A percentile compares a stretch with the other conserved stretches of the same genome.
Conservation (phyloP, 805 yeast species). For the Lipomyces anomalus region DNA sequence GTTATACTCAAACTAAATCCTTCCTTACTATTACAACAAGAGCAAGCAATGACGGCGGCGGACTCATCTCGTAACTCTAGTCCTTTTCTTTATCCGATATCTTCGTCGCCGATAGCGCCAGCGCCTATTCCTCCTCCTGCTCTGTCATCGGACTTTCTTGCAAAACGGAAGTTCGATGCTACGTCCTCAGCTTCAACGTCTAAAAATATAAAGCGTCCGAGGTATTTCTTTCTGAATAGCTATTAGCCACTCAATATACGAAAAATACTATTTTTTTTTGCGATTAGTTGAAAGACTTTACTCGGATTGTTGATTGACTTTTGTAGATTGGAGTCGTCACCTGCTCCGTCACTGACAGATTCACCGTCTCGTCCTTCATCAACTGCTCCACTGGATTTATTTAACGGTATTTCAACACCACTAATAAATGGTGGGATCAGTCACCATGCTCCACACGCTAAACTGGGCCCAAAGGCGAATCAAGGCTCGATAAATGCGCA, state of each 20-base stretch:
- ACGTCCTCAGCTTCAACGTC: background rate
- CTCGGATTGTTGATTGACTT: background rate
- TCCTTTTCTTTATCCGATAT: too few species aligned
- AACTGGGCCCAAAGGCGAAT: constrained; percentile 28
- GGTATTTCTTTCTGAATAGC: too few species aligned
- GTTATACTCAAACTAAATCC: constrained; percentile 18
- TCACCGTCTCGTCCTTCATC: constrained; percentile 9
- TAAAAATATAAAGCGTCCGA: too few species aligned
- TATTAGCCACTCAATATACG: too few species aligned
- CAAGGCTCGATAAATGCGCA: constrained; percentile 33
- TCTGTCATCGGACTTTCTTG: constrained; percentile 1
- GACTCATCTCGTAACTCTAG: constrained; percentile 7
- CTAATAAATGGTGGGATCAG: too few species aligned
- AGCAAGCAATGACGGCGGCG: constrained; percentile 4
- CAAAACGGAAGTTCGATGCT: constrained; percentile 9
- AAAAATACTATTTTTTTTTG: too few species aligned
- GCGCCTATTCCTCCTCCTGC: constrained; percentile 14
- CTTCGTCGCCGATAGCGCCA: too few species aligned
- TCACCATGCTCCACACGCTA: constrained; percentile 21
- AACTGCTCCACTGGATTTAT: constrained; percentile 1
- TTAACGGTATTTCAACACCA: background rate
- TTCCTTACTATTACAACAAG: constrained; percentile 13
- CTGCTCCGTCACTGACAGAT: constrained; percentile 5
- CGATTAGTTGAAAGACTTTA: too few species aligned
- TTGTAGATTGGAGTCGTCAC: constrained; percentile 8